Percentiles rank a stretch among this genome's conserved stretches.
Evolutionary conservation across 768 basidiomycete genomes (phyloP).

Genomic region (Flagelloscypha sp.): DNA sequence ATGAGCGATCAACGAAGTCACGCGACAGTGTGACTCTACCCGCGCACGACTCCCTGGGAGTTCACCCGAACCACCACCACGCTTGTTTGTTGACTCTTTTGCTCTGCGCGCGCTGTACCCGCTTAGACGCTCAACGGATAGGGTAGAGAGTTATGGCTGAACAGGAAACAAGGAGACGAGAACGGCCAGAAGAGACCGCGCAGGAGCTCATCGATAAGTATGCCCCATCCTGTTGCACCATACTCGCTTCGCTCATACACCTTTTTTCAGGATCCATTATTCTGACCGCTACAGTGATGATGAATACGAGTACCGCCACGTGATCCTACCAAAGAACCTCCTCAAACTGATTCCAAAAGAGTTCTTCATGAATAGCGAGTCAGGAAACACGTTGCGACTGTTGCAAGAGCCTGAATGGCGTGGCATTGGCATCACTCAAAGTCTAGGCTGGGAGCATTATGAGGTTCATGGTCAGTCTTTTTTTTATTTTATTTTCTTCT

Average conservation of each 20-base stretch:
- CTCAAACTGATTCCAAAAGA: constrained; percentile 89
- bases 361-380: constrained; percentile 70
- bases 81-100: no score
- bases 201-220: constrained; percentile 79
- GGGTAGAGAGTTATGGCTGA: no score
- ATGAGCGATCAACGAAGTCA: no score
- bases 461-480: constrained; percentile 80
- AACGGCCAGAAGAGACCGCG: constrained; percentile 41
- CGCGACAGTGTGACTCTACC: no score
- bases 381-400: constrained; percentile 74
- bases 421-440: constrained; percentile 93
- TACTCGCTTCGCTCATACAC: constrained; percentile 10
- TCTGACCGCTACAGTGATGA: constrained; percentile 92
- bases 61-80: no score
- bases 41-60: no score
- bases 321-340: constrained; percentile 91
- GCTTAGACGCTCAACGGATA: no score
- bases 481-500: not conserved
- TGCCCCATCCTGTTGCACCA: constrained; percentile 14
- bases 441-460: constrained; percentile 94
- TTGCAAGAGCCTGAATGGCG: constrained; percentile 89
- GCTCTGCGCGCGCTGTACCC: no score
- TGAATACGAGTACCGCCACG: constrained; percentile 91
- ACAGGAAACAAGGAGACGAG: constrained; percentile 17
- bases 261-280: constrained; percentile 64